Percentiles rank a stretch among this genome's conserved stretches.
Conservation (phyloP, 805 yeast species). For the Middelhovenomyces tepae region DNA sequence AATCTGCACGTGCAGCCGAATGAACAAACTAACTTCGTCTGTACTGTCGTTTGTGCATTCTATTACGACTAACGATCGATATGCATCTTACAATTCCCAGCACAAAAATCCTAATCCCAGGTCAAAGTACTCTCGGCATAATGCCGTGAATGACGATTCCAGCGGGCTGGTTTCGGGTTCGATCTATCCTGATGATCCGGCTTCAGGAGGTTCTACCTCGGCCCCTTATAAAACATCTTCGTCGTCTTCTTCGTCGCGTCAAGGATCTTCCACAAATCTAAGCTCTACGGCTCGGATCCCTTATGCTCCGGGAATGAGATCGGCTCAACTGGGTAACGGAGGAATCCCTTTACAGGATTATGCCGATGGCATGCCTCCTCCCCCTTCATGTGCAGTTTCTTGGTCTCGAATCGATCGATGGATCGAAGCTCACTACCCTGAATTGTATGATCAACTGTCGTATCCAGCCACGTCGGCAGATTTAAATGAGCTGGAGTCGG, state of each 20-base stretch:
- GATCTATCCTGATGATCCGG: too few species aligned
- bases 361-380: slow-evolving; percentile 50
- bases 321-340: slow-evolving; percentile 25
- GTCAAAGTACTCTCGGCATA: slow-evolving; percentile 4
- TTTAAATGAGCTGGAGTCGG: slow-evolving; percentile 73
- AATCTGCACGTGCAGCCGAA: too few species aligned
- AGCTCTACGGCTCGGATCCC: slow-evolving; percentile 13
- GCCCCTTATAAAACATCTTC: slow-evolving; percentile 13
- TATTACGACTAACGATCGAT: slow-evolving; percentile 30
- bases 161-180: too few species aligned
- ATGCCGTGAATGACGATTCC: slow-evolving; percentile 4
- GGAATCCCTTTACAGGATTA: slow-evolving; percentile 30
- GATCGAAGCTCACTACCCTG: slow-evolving; percentile 72
- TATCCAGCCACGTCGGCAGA: slow-evolving; percentile 76
- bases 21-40: slow-evolving; percentile 23
- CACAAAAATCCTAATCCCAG: slow-evolving; percentile 6
- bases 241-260: slow-evolving; percentile 11
- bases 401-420: slow-evolving; percentile 88
- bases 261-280: slow-evolving; percentile 13
- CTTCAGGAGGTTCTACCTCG: slow-evolving; percentile 3
- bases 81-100: slow-evolving; percentile 28
- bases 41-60: slow-evolving; percentile 29
- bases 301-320: slow-evolving; percentile 29
- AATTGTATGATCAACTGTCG: slow-evolving; percentile 66
- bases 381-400: slow-evolving; percentile 59